Conservation (phyloP, 805 yeast species). For the Kodamaea nitidulidarum region DNA sequence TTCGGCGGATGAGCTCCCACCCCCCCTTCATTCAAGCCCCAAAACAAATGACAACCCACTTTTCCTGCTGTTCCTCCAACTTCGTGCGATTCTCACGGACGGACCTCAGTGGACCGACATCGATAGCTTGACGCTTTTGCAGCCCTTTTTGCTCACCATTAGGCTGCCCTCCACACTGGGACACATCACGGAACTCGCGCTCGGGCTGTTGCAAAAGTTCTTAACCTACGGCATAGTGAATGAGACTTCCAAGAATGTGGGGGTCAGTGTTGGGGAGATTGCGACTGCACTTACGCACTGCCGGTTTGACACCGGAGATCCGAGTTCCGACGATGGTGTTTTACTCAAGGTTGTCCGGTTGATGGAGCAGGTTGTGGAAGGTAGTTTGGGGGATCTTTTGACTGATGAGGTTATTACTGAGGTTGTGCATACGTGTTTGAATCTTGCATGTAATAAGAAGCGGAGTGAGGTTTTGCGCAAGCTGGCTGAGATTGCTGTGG, state of each 20-base stretch:
- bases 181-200: conserved; percentile 74
- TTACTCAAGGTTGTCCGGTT: conserved; percentile 75
- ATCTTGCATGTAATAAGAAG: conserved; percentile 87
- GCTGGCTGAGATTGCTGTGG: conserved; percentile 82
- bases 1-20: conserved; percentile 31
- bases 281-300: conserved; percentile 83
- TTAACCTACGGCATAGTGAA: conserved; percentile 66
- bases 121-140: conserved; percentile 70
- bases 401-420: conserved; percentile 83
- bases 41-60: conserved; percentile 47
- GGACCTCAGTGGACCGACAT: conserved; percentile 48
- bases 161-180: conserved; percentile 86
- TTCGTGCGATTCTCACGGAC: conserved; percentile 66
- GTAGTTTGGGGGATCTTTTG: conserved; percentile 61
- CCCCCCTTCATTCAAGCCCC: conserved; percentile 14
- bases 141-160: conserved; percentile 82
- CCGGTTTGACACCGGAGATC: conserved; percentile 92
- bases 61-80: conserved; percentile 72
- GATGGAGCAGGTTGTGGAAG: conserved; percentile 59
- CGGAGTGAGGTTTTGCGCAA: conserved; percentile 85
- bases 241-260: conserved; percentile 49
- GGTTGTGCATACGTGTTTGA: conserved; percentile 84
- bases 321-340: conserved; percentile 87
- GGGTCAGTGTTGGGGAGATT: conserved; percentile 58
- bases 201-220: conserved; percentile 71